Evolutionary conservation across 2,329 filamentous ascomycete genomes (phyloP).

Genomic region (Trichoderma semiorbis): DNA sequence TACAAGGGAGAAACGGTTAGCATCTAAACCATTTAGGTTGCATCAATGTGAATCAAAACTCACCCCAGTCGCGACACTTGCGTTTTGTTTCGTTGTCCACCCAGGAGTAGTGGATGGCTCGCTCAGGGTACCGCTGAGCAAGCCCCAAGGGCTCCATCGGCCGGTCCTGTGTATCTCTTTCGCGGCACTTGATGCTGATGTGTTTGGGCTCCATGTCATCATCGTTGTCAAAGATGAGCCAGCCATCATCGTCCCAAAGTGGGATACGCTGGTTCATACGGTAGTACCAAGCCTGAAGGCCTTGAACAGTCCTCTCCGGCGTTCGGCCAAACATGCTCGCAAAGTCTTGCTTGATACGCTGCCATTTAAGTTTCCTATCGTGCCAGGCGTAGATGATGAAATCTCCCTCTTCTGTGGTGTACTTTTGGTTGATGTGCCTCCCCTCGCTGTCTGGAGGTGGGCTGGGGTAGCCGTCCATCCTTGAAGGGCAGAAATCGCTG

Average conservation of each 20-base stretch:
- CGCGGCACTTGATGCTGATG: slow-evolving; percentile 39
- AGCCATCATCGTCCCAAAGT: slow-evolving; percentile 39
- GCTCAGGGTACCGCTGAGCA: slow-evolving; percentile 45
- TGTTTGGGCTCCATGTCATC: slow-evolving; percentile 38
- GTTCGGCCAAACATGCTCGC: slow-evolving; percentile 37
- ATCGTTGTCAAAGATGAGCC: slow-evolving; percentile 39
- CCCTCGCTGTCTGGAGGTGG: slow-evolving; percentile 37
- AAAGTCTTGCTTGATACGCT: slow-evolving; percentile 39
- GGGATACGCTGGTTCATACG: slow-evolving; percentile 43
- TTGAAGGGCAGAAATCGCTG: slow-evolving; percentile 24
- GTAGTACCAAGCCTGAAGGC: slow-evolving; percentile 44
- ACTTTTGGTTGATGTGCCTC: slow-evolving; percentile 43
- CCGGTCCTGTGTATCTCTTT: slow-evolving; percentile 36
- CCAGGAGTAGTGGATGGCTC: slow-evolving; percentile 45
- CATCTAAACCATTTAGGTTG: not conserved
- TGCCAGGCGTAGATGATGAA: slow-evolving; percentile 45
- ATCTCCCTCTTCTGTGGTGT: slow-evolving; percentile 42
- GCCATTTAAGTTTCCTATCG: slow-evolving; percentile 43
- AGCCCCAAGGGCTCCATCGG: slow-evolving; percentile 37
- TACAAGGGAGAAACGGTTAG: slow-evolving; percentile 17
- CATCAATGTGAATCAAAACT: slow-evolving; percentile 24
- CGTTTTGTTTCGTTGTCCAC: slow-evolving; percentile 38
- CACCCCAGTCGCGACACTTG: slow-evolving; percentile 40
- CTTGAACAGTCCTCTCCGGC: slow-evolving; percentile 38
- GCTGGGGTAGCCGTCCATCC: slow-evolving; percentile 33